Conservation (phyloP, 1,284 basidiomycete species). For the Cryptococcus sp. region DNA sequence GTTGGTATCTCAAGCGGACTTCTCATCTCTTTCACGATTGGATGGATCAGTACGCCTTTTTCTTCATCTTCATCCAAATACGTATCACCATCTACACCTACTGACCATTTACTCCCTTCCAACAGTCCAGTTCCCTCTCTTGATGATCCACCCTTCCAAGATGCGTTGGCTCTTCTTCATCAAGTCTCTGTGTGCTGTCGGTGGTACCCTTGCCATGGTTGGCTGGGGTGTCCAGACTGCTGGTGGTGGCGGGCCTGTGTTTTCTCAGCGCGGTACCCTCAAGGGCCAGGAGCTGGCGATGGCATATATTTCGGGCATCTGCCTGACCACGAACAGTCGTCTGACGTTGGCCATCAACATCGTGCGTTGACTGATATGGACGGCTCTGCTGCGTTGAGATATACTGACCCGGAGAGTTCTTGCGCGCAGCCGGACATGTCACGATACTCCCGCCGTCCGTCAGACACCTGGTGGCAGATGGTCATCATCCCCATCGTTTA, state of each 20-base stretch:
- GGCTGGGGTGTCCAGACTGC: conserved; percentile 24
- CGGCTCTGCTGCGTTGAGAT: neutral
- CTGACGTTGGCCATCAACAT: conserved; percentile 24
- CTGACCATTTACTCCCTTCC: neutral
- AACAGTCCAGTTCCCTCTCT: conserved; percentile 23
- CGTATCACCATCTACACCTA: too few species aligned
- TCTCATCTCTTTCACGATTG: conserved; percentile 26
- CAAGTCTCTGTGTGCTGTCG: conserved; percentile 21
- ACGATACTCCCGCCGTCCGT: conserved; percentile 22
- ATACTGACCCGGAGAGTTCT: neutral
- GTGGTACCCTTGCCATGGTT: conserved; percentile 25
- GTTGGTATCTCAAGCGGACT: conserved; percentile 20
- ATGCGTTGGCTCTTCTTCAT: conserved; percentile 29
- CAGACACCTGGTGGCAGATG: conserved; percentile 18
- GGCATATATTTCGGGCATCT: conserved; percentile 30
- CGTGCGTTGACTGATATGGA: conserved; percentile 18
- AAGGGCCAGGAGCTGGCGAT: conserved; percentile 11
- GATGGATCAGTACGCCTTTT: conserved; percentile 13
- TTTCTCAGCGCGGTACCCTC: conserved; percentile 17
- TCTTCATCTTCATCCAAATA: neutral
- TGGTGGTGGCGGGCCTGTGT: conserved; percentile 28
- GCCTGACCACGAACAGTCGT: conserved; percentile 23
- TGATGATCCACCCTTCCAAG: conserved; percentile 27
- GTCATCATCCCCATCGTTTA: conserved; percentile 26
- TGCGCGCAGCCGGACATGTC: neutral